These are phyloP conservation scores for Skeletonema grethae DNA, from an alignment of 108 stramenopile genomes.

Conservation along the genomic window DNA sequence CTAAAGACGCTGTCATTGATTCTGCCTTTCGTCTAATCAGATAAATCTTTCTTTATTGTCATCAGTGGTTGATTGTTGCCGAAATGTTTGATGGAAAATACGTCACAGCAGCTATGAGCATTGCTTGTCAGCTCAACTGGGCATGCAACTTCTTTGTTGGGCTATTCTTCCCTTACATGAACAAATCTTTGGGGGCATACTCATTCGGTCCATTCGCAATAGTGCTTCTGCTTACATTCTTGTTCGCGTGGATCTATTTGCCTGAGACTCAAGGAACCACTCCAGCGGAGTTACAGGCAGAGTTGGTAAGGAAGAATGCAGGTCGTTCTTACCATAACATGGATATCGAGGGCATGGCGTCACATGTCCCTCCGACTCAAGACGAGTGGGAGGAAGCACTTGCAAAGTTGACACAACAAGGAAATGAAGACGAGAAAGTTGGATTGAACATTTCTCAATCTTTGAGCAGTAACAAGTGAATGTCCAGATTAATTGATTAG, in stretches of 20 bases:
- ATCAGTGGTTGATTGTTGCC: constrained; percentile 88
- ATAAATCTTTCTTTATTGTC: constrained; percentile 22
- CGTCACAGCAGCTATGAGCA: constrained; percentile 84
- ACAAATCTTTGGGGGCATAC: constrained; percentile 65
- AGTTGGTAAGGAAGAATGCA: constrained; percentile 68
- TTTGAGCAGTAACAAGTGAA: not conserved
- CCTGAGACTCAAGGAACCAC: constrained; percentile 90
- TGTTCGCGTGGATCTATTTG: constrained; percentile 62
- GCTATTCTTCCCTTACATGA: constrained; percentile 87
- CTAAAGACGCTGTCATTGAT: too few species aligned
- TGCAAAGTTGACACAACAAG: constrained; percentile 1
- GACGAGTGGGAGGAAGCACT: constrained; percentile 49
- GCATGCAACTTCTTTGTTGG: constrained; percentile 91
- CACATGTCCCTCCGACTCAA: constrained; percentile 28
- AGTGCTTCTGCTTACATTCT: constrained; percentile 56
- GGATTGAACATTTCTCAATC: not conserved
- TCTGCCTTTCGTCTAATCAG: not conserved
- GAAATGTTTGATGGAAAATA: constrained; percentile 93
- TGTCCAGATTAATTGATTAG: not conserved
- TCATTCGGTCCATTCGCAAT: constrained; percentile 85
- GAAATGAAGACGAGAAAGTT: constrained; percentile 6
- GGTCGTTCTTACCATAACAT: constrained; percentile 76
- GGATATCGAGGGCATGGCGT: constrained; percentile 42
- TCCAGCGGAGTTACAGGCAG: constrained; percentile 69
- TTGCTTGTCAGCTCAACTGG: constrained; percentile 92